Evolutionary conservation across 495 filamentous ascomycete species (phyloP).

Genomic region (Jackrogersella minutella): DNA sequence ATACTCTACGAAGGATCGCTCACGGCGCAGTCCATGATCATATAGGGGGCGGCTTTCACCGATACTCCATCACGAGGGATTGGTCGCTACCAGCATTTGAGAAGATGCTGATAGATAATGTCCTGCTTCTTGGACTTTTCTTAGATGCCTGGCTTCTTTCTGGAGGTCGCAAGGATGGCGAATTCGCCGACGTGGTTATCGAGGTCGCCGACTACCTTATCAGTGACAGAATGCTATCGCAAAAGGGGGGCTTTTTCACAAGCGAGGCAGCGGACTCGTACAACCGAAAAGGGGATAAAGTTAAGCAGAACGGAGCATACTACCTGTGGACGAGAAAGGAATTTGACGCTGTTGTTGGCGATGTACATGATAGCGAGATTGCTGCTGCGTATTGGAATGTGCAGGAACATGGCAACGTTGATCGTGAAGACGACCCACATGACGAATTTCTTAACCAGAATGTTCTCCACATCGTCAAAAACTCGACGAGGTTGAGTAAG

Average conservation of each 20-base stretch:
- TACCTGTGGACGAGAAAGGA: conserved; percentile 95
- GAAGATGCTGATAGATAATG: conserved; percentile 98
- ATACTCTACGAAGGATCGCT: conserved; percentile 82
- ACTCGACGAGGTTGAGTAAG: conserved; percentile 72
- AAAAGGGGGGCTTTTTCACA: conserved; percentile 81
- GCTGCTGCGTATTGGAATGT: conserved; percentile 89
- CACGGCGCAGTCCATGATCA: conserved; percentile 92
- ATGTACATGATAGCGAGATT: conserved; percentile 68
- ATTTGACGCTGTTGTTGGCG: conserved; percentile 77
- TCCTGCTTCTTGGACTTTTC: conserved; percentile 84
- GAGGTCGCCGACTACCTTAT: conserved; percentile 87
- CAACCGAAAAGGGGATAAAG: conserved; percentile 73
- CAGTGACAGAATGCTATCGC: conserved; percentile 68
- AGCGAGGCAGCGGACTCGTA: conserved; percentile 94
- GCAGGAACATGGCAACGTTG: conserved; percentile 85
- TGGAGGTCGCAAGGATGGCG: conserved; percentile 59
- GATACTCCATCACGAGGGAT: conserved; percentile 88
- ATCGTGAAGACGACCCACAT: conserved; percentile 82
- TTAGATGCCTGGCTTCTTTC: conserved; percentile 85
- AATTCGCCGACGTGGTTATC: conserved; percentile 81
- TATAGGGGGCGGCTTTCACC: conserved; percentile 87
- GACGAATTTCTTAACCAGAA: conserved; percentile 94
- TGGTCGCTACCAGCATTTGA: conserved; percentile 97
- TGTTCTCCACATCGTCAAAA: conserved; percentile 56
- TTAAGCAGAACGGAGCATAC: conserved; percentile 93